A percentile compares a stretch with the other conserved stretches of the same genome.
phyloP scores from a whole-genome alignment of 176 grass and related monocot species.

The Raddia distichophylla region DNA sequence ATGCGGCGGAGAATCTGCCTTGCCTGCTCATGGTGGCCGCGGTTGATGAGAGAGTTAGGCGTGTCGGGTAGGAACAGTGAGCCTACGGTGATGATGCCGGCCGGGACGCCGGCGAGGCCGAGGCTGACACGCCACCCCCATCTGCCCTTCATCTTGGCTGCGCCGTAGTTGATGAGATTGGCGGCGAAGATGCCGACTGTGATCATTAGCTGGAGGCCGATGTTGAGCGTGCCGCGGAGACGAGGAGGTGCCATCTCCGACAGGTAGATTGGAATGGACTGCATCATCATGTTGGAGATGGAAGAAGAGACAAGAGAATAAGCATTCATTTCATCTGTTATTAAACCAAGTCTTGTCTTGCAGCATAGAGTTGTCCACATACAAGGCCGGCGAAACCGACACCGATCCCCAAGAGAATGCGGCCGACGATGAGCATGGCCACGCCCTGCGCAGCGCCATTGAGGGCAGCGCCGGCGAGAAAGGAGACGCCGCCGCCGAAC shows the following conservation, averaged over 20 bases:
- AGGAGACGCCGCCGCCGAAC: constrained; percentile 34
- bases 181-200: constrained; percentile 44
- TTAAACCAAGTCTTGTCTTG: neutral
- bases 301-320: neutral
- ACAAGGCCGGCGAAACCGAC: constrained; percentile 34
- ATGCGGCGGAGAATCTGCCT: constrained; percentile 5
- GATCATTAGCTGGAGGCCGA: constrained; percentile 46
- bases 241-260: constrained; percentile 38
- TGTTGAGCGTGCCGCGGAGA: constrained; percentile 46
- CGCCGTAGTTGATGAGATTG: constrained; percentile 43
- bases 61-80: constrained; percentile 43
- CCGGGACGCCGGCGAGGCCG: constrained; percentile 31
- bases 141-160: constrained; percentile 13
- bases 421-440: constrained; percentile 46
- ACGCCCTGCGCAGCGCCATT: constrained; percentile 28
- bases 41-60: constrained; percentile 34
- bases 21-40: constrained; percentile 15
- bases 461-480: constrained; percentile 29
- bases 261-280: constrained; percentile 40
- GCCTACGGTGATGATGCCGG: constrained; percentile 18
- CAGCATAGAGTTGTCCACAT: neutral
- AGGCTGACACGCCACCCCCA: constrained; percentile 46
- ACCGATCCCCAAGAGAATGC: constrained; percentile 37
- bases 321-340: neutral
- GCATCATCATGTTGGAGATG: neutral